Evolutionary conservation across 2,329 filamentous ascomycete species (phyloP), one percentile per base, ranked within the genome.

Genomic region (Pestalotiopsis fici): DNA sequence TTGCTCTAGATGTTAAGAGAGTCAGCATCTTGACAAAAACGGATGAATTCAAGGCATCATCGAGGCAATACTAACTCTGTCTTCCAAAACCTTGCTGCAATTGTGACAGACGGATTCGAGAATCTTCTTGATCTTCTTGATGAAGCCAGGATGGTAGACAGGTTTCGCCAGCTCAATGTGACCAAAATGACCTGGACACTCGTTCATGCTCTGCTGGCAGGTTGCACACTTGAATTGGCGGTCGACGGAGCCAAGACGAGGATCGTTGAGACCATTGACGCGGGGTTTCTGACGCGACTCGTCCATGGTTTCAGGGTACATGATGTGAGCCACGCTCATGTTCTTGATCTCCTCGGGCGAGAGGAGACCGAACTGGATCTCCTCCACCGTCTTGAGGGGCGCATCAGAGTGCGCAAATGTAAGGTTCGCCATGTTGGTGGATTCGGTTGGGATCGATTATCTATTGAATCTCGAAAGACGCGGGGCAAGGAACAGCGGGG

Each of bases 271-370:
- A 77, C 96, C 96, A 78, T 92, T 91, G 70, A 96, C 92, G 74
- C 96, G 94, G 71, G 96, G 96, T 79, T 93, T 93, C 73, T 93
- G 91, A 77, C 95, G 93, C 80, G 92, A 92, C 82, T 99, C 96
- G 78, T 99, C 96, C 96, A 99, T 98, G 31, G 96, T 98, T 85
- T 99, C 96, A n/a, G 96, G 95, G 79, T 98, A 98, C 80, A 96
- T 88, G 79, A 99, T 95, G 80, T 97, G 93, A 74, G 91, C 93
- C 71, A 98, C 95, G 82, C 95, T 98, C 94, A 98, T 97, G 77
- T 92, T 95, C 86, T 99, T 98, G 83, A 98, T 97, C 85, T 99
- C 97, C 80, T 99, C 96, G 28, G 96, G 96, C 43, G 96, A 97
- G 82, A 99, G 89, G 79, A 99, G 89, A 78, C 96, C 96, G 79